Evolutionary conservation across 805 yeast species (phyloP).

Genomic region (Groenewaldozyma tartarivorans): DNA sequence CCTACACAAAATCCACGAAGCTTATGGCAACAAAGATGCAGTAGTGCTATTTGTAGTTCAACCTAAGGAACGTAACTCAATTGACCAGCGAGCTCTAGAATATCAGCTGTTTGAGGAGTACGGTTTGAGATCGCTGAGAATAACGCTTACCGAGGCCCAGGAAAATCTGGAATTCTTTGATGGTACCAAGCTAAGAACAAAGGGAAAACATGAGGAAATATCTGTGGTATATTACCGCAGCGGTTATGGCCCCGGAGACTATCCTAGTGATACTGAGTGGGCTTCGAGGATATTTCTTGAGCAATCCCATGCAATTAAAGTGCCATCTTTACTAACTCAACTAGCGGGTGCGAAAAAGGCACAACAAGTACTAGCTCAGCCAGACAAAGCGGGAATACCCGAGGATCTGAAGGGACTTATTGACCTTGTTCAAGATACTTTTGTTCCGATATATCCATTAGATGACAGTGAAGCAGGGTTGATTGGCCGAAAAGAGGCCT

Average conservation of each 20-base stretch:
- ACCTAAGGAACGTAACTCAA: constrained; percentile 75
- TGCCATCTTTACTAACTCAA: constrained; percentile 85
- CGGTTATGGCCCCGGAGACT: constrained; percentile 83
- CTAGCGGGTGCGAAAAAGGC: constrained; percentile 88
- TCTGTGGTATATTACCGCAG: constrained; percentile 86
- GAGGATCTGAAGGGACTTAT: constrained; percentile 23
- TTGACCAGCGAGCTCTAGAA: constrained; percentile 85
- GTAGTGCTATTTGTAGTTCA: constrained; percentile 73
- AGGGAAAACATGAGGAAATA: constrained; percentile 54
- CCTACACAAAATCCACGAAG: constrained; percentile 52
- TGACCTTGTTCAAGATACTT: constrained; percentile 42
- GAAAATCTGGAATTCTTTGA: constrained; percentile 8
- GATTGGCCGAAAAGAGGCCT: constrained; percentile 56
- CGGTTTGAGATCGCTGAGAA: constrained; percentile 53
- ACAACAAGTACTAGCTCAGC: constrained; percentile 75
- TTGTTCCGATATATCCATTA: constrained; percentile 80
- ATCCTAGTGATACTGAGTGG: constrained; percentile 62
- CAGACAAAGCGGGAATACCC: constrained; percentile 39
- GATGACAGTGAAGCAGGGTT: constrained; percentile 55
- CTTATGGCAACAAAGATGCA: constrained; percentile 32
- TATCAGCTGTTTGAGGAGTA: constrained; percentile 49
- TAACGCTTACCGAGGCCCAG: constrained; percentile 52
- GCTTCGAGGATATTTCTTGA: constrained; percentile 65
- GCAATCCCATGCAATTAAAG: constrained; percentile 70
- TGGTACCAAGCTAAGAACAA: constrained; percentile 33